phyloP scores from a whole-genome alignment of 192 early-diverging fungal species.

The Lunasporangiospora selenospora region DNA sequence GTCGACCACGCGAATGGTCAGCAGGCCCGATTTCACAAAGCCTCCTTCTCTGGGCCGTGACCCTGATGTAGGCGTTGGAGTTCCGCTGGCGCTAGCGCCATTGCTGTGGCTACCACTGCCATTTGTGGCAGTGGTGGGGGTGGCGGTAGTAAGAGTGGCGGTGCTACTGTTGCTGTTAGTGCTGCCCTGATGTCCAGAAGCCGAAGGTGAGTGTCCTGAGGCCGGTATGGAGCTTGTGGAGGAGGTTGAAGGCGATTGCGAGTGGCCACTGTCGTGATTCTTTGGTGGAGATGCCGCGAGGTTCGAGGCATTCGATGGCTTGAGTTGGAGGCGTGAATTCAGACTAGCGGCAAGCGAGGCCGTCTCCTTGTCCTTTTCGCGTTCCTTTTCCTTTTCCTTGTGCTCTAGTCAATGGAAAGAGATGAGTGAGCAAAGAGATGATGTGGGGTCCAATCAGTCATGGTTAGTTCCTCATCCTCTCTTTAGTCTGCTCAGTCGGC shows the following conservation, averaged over 20 bases:
- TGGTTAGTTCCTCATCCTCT: too few relatives aligned
- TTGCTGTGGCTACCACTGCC: too few relatives aligned
- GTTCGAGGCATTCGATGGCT: too few relatives aligned
- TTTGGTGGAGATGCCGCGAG: slow-evolving; percentile 31
- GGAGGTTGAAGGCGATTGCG: slow-evolving; percentile 33
- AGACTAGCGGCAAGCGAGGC: slow-evolving; percentile 32
- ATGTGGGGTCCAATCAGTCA: too few relatives aligned
- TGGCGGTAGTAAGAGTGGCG: too few relatives aligned
- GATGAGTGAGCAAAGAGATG: background rate
- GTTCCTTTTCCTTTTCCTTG: slow-evolving; percentile 40
- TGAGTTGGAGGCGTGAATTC: slow-evolving; percentile 4
- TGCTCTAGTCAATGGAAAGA: slow-evolving; percentile 7
- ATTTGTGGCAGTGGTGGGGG: too few relatives aligned
- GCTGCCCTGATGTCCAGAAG: slow-evolving; percentile 30
- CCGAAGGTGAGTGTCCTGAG: slow-evolving; percentile 29
- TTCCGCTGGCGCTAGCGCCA: too few relatives aligned
- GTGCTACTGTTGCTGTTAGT: slow-evolving; percentile 1
- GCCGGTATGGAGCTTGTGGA: slow-evolving; percentile 18
- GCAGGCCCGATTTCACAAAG: slow-evolving; percentile 55
- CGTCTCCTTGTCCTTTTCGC: slow-evolving; percentile 12
- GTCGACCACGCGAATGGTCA: slow-evolving; percentile 87
- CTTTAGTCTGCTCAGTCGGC: too few relatives aligned
- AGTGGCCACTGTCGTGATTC: slow-evolving; percentile 32
- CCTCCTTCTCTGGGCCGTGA: too few relatives aligned
- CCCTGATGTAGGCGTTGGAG: too few relatives aligned